phyloP scores from a whole-genome alignment of 768 basidiomycete genomes.

The Solioccasus polychromus region DNA sequence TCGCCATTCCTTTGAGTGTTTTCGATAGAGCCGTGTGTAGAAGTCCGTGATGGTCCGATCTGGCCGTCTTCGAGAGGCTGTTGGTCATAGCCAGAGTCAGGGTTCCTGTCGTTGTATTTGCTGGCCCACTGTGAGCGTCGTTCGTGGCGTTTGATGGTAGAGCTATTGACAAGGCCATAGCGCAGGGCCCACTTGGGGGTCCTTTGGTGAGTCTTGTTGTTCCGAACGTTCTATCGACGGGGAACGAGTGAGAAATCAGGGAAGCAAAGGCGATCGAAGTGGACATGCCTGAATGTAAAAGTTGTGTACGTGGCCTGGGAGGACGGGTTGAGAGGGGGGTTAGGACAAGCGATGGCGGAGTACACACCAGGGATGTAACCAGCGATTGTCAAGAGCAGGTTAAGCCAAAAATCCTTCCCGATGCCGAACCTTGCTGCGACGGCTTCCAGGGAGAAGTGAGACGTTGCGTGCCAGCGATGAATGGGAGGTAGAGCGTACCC shows the following conservation, averaged over 20 bases:
- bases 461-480: background rate
- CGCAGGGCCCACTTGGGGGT: slow-evolving; percentile 96
- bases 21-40: slow-evolving; percentile 12
- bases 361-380: slow-evolving; percentile 83
- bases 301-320: slow-evolving; percentile 82
- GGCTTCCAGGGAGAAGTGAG: slow-evolving; percentile 49
- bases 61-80: slow-evolving; percentile 82
- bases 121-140: slow-evolving; percentile 84
- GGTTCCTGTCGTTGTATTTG: slow-evolving; percentile 80
- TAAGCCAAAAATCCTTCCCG: slow-evolving; percentile 88
- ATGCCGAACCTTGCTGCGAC: slow-evolving; percentile 93
- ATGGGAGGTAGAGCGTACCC: slow-evolving; percentile 48
- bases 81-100: slow-evolving; percentile 64
- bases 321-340: slow-evolving; percentile 6
- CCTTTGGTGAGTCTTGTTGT: slow-evolving; percentile 88
- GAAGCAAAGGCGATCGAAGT: background rate
- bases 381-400: slow-evolving; percentile 81
- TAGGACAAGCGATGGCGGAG: background rate
- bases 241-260: slow-evolving; percentile 8
- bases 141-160: slow-evolving; percentile 73
- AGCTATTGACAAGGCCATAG: slow-evolving; percentile 84
- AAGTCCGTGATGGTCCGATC: slow-evolving; percentile 27
- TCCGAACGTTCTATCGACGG: slow-evolving; percentile 74
- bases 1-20: slow-evolving; percentile 31
- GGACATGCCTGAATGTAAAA: slow-evolving; percentile 79